Conservation (phyloP, 2,329 filamentous ascomycete species). For the Botryotinia globosa region DNA sequence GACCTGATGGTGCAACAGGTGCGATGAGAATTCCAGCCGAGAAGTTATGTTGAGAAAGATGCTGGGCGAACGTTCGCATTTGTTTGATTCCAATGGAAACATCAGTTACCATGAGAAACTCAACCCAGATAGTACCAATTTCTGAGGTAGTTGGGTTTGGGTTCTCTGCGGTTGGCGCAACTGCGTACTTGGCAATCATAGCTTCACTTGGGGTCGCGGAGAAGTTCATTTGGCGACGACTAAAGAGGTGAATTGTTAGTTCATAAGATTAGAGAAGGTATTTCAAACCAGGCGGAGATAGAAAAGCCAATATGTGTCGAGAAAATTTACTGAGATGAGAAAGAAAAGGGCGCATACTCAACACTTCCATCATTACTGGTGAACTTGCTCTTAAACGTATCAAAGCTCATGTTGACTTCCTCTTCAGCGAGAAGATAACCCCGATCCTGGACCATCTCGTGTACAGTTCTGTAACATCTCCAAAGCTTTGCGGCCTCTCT, state of each 20-base stretch:
- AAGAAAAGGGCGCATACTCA: conserved; percentile 56
- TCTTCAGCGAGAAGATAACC: conserved; percentile 90
- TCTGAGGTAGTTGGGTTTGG: conserved; percentile 66
- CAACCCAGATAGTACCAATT: conserved; percentile 87
- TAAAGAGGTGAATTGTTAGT: conserved; percentile 41
- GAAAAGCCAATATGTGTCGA: conserved; percentile 20
- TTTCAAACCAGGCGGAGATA: neutral
- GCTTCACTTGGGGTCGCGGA: conserved; percentile 77
- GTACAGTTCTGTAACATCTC: conserved; percentile 89
- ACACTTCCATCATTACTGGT: conserved; percentile 69
- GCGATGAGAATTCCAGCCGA: conserved; percentile 90
- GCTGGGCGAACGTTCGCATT: conserved; percentile 83
- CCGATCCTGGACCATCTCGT: conserved; percentile 91
- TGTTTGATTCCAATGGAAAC: conserved; percentile 83
- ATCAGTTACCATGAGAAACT: conserved; percentile 71
- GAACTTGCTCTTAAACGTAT: conserved; percentile 74
- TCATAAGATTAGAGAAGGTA: neutral
- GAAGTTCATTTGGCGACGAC: conserved; percentile 81
- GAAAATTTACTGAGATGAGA: neutral
- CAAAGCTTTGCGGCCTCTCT: conserved; percentile 66
- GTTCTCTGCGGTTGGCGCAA: conserved; percentile 64
- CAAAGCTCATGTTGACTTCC: conserved; percentile 81
- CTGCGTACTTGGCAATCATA: conserved; percentile 83
- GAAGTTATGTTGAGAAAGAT: conserved; percentile 76
- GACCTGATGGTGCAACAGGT: conserved; percentile 74